Conservation (phyloP, 208 protist genomes). For the Leishmania arabica region DNA sequence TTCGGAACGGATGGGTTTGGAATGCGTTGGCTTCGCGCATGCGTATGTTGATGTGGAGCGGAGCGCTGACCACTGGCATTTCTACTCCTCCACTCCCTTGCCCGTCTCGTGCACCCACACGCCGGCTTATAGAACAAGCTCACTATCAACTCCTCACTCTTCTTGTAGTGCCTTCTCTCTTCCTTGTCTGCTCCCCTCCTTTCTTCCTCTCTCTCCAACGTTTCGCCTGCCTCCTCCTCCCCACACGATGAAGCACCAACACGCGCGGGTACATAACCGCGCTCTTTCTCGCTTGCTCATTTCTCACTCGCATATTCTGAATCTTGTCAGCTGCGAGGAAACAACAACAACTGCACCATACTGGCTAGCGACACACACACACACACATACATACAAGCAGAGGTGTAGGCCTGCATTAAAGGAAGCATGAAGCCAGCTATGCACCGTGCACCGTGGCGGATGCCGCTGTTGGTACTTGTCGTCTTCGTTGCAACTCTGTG, state of each 20-base stretch:
- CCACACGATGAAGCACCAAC: not conserved
- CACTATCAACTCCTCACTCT: not conserved
- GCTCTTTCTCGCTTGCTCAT: not conserved
- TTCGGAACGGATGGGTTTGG: not conserved
- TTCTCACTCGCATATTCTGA: not conserved
- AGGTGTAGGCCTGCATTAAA: not conserved
- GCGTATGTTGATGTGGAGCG: not conserved
- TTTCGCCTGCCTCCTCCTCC: not conserved
- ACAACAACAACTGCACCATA: not conserved
- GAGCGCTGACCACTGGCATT: not conserved
- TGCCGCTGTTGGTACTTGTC: slow-evolving; percentile 6
- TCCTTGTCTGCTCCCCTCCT: not conserved
- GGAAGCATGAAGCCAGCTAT: not conserved
- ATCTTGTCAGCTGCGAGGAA: not conserved
- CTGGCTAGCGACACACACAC: not conserved
- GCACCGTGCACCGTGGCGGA: not conserved
- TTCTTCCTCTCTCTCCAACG: too few relatives aligned
- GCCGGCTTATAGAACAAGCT: too few relatives aligned
- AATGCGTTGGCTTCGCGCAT: not conserved
- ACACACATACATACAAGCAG: not conserved
- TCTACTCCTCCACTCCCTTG: not conserved
- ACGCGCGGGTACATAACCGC: not conserved
- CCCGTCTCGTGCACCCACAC: not conserved
- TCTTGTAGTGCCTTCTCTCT: not conserved
- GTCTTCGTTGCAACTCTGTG: slow-evolving; percentile 4